Percentiles rank a stretch among this genome's conserved stretches.
These are phyloP conservation scores for Cunninghamia lanceolata DNA, from an alignment of 75 land plant species.

Conservation along the genomic window DNA sequence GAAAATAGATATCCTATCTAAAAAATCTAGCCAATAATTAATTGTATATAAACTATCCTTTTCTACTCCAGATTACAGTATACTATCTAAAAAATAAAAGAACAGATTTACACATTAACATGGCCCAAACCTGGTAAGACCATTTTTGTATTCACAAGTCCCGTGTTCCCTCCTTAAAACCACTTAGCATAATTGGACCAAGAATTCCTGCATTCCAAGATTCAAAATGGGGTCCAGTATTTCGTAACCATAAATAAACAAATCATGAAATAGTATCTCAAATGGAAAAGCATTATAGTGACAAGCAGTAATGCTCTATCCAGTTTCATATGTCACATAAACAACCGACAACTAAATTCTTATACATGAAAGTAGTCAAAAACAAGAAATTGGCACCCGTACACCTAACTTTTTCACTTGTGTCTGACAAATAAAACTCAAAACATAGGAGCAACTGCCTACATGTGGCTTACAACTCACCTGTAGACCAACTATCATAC, in stretches of 20 bases:
- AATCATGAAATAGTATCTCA: background rate
- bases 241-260: conserved; percentile 33
- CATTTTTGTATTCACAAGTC: conserved; percentile 64
- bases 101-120: background rate
- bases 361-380: no score
- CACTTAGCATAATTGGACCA: conserved; percentile 57
- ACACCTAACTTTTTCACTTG: no score
- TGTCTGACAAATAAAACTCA: no score
- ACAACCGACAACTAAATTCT: no score
- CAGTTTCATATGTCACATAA: no score
- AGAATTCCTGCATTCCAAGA: conserved; percentile 68
- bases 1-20: background rate
- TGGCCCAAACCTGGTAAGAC: conserved; percentile 65
- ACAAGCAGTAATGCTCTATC: background rate
- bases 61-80: background rate
- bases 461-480: no score
- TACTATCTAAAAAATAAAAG: background rate
- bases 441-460: no score
- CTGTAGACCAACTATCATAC: conserved; percentile 29
- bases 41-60: background rate
- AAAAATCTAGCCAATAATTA: background rate
- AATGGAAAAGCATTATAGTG: background rate
- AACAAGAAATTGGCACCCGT: no score
- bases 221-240: conserved; percentile 72
- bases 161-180: conserved; percentile 56